These are phyloP conservation scores for Pythium phragmitis DNA, from an alignment of 352 stramenopile species.

Conservation along the genomic window DNA sequence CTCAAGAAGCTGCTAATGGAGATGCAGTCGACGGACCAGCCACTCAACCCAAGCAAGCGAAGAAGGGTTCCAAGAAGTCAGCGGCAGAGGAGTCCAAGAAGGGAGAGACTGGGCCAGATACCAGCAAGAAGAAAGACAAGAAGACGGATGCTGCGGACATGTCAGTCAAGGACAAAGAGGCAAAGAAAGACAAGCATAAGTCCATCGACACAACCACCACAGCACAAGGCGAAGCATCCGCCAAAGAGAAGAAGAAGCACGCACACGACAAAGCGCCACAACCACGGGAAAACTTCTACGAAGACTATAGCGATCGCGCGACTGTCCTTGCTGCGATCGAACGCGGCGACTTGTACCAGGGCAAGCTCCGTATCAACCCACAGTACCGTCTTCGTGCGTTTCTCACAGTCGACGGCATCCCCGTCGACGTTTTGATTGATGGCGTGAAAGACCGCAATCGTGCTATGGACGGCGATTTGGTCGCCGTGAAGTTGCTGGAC, in stretches of 20 bases:
- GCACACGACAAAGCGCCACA: background rate
- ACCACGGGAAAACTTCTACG: constrained; percentile 15
- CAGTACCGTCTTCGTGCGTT: constrained; percentile 77
- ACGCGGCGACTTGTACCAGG: constrained; percentile 39
- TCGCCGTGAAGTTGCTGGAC: constrained; percentile 57
- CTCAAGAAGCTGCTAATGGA: too few relatives aligned
- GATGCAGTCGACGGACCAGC: background rate
- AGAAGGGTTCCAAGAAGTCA: constrained; percentile 1
- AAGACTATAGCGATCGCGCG: constrained; percentile 18
- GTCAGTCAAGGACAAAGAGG: constrained; percentile 1
- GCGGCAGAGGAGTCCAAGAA: background rate
- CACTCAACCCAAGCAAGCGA: background rate
- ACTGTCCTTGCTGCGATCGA: constrained; percentile 25
- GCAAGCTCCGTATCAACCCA: constrained; percentile 73
- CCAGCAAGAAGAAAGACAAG: constrained; percentile 9
- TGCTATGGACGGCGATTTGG: constrained; percentile 77
- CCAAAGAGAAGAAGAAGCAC: constrained; percentile 10
- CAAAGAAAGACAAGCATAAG: constrained; percentile 3
- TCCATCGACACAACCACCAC: background rate
- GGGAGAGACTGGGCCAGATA: background rate
- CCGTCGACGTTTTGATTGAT: constrained; percentile 73
- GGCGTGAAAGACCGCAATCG: constrained; percentile 72
- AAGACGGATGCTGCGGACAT: background rate
- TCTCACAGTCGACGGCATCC: constrained; percentile 70
- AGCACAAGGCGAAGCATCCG: background rate